Base-by-base conservation (phyloP, 2,329 filamentous ascomycete species). In the Setomelanomma holmii region DNA sequence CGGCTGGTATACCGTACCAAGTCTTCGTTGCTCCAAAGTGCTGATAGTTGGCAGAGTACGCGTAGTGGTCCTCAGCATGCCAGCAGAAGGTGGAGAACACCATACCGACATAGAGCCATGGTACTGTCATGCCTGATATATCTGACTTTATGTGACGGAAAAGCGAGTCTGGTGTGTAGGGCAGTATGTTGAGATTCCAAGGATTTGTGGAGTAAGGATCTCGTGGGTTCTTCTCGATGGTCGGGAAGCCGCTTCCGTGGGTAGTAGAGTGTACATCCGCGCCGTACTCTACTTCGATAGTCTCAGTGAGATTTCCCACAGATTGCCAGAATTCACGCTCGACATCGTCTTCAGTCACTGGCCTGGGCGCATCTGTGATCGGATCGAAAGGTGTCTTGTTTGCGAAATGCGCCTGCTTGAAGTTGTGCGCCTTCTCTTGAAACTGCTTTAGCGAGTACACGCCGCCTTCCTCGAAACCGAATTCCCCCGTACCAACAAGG, bases 41-140 rank as follows among this genome's bases (percentile, higher is more conserved):
- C 73, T 99, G 95, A 67, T 98, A 99, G 63, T 99, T 99, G 45
- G 95, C 90, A 0, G 95, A 99, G 72, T 98, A 99, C 1, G 95
- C 89, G 71, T 96, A 97, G 70, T 99, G 95, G 68, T 99, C 95
- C 69, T 99, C 95, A 59, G 96, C 97, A 73, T 99, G 95, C 95
- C 95, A 99, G 75, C 95, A 99, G 70, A 99, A 99, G 0, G 95
- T 98, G 0, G 95, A 99, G 73, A 99, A 99, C 34, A 96, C 96
- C 95, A 99, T 99, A 56, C 95, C 95, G 4, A 99, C 95, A 70
- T 99, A 99, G 3, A 99, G 86, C 95, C 95, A 99, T 0, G 95
- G 95, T 6, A 99, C 93, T 0, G 95, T 99, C 95, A 99, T 99
- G 33, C 95, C 95, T 1, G 95, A 98, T 46, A 99, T 96, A 69